Percentiles rank a stretch among this genome's conserved stretches.
phyloP scores from a whole-genome alignment of 176 grass and related monocot species.

The Cocos nucifera region DNA sequence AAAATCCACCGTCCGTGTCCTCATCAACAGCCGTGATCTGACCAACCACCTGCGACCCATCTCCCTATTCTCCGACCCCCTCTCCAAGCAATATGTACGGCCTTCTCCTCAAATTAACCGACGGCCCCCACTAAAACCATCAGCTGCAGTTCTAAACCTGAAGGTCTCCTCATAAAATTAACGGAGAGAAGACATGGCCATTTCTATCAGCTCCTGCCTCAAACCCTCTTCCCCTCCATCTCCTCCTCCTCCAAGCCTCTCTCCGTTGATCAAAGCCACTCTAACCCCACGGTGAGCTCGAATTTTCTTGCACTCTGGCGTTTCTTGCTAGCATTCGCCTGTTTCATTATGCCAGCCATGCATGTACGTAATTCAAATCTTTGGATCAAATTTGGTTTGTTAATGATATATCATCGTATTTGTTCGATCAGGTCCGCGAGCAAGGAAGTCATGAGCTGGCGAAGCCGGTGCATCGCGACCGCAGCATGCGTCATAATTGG shows the following conservation, averaged over 20 bases:
- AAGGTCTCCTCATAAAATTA: too few relatives aligned
- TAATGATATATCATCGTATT: too few relatives aligned
- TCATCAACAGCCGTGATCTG: conserved; percentile 34
- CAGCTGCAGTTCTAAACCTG: too few relatives aligned
- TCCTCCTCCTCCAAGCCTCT: not conserved
- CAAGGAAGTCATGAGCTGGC: conserved; percentile 13
- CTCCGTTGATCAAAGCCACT: not conserved
- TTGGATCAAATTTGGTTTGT: too few relatives aligned
- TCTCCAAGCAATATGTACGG: too few relatives aligned
- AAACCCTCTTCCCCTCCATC: conserved; percentile 18
- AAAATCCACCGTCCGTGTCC: conserved; percentile 41
- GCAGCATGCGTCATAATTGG: conserved; percentile 50
- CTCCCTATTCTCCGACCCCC: not conserved
- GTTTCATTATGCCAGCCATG: too few relatives aligned
- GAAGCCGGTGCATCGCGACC: conserved; percentile 39
- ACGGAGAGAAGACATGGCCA: conserved; percentile 20
- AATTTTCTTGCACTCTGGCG: too few relatives aligned
- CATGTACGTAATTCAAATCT: too few relatives aligned
- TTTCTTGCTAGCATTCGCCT: too few relatives aligned
- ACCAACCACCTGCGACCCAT: conserved; percentile 11
- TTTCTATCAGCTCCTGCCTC: conserved; percentile 44
- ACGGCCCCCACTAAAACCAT: too few relatives aligned
- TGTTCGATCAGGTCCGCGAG: too few relatives aligned
- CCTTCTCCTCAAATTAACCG: too few relatives aligned
- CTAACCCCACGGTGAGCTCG: conserved; percentile 17